Evolutionary conservation across 306 rosid species (phyloP).

Genomic region (Cyclanthera cordifolia): DNA sequence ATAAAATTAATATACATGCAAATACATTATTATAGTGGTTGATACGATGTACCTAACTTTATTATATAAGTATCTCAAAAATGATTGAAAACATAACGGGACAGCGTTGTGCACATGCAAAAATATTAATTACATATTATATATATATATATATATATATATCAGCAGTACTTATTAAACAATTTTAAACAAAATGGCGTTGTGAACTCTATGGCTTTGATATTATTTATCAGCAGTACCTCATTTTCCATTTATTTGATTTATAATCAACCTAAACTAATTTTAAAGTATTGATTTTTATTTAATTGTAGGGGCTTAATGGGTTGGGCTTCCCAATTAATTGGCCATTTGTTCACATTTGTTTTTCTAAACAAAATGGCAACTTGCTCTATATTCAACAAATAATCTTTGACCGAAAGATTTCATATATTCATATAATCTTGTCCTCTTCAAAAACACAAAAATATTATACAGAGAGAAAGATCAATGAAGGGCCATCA

Average conservation of each 20-base stretch:
- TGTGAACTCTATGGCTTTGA: too few species aligned
- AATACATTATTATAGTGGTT: not conserved
- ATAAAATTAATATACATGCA: not conserved
- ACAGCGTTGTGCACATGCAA: conserved; percentile 3
- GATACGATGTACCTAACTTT: not conserved
- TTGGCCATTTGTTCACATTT: not conserved
- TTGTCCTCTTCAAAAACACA: not conserved
- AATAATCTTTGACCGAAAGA: conserved; percentile 7
- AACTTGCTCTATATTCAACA: not conserved
- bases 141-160: too few species aligned
- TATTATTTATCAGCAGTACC: too few species aligned
- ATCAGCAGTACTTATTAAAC: too few species aligned
- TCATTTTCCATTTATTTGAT: too few species aligned
- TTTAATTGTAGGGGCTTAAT: not conserved
- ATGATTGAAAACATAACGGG: not conserved
- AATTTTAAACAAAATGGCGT: too few species aligned
- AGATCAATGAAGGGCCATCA: not conserved
- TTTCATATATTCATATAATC: not conserved
- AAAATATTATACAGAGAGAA: not conserved
- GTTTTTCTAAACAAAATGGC: not conserved
- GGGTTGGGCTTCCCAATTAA: not conserved
- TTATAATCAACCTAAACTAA: too few species aligned
- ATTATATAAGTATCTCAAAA: not conserved
- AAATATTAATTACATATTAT: too few species aligned
- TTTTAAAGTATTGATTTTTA: too few species aligned